phyloP scores from a whole-genome alignment of 1,139 yeast genomes.

The Suhomyces maxii region DNA sequence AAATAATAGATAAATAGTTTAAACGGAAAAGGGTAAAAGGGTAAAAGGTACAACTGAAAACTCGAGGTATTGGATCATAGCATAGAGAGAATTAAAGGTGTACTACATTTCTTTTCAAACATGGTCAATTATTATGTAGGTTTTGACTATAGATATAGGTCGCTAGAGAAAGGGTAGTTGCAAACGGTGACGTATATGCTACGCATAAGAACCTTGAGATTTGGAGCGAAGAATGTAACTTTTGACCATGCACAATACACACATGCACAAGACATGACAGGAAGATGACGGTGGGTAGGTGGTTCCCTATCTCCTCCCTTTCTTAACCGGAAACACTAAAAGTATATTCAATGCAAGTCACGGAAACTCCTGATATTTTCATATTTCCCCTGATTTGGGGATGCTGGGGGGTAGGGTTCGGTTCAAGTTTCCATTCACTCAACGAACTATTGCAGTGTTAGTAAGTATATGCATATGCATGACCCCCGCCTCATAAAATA shows the following conservation, averaged over 20 bases:
- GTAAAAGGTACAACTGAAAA: too few relatives aligned
- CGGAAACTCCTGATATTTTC: not conserved
- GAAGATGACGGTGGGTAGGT: not conserved
- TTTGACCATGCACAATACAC: not conserved
- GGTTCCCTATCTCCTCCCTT: not conserved
- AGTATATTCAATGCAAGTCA: not conserved
- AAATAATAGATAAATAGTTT: too few relatives aligned
- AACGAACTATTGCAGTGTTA: not conserved
- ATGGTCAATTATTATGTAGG: too few relatives aligned
- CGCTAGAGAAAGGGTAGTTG: too few relatives aligned
- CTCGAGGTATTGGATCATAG: too few relatives aligned
- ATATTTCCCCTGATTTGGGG: not conserved
- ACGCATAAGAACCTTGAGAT: too few relatives aligned
- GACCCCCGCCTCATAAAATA: not conserved
- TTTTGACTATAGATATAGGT: too few relatives aligned
- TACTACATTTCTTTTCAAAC: too few relatives aligned
- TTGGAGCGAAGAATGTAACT: too few relatives aligned
- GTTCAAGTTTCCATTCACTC: not conserved
- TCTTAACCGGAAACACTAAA: not conserved
- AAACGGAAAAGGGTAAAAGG: too few relatives aligned
- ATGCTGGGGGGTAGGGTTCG: not conserved
- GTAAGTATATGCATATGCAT: not conserved
- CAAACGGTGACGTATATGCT: too few relatives aligned
- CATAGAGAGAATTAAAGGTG: too few relatives aligned
- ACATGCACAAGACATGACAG: conserved; percentile 8